A percentile compares a stretch with the other conserved stretches of the same genome.
Conservation (phyloP, 73 alveolate species). For the Paramecium sexaurelia region DNA sequence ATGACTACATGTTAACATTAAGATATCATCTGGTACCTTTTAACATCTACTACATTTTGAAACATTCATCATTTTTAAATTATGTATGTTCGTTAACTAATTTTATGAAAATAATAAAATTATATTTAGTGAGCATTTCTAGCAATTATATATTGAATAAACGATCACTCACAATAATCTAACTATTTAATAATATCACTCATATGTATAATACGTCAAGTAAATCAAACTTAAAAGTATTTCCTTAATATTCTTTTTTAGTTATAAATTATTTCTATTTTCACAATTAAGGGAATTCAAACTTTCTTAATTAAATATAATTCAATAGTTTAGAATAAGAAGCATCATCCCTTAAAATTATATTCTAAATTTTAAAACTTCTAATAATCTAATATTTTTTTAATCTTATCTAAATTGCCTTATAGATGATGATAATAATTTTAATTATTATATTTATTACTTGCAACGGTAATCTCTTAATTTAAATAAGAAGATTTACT, state of each 20-base stretch:
- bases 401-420: slow-evolving; percentile 80
- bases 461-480: too few relatives aligned
- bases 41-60: slow-evolving; percentile 58
- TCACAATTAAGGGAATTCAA: too few relatives aligned
- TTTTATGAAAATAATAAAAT: neutral
- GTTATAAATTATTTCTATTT: neutral
- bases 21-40: slow-evolving; percentile 66
- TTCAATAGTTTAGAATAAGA: too few relatives aligned
- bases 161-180: neutral
- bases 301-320: too few relatives aligned
- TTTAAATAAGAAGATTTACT: too few relatives aligned
- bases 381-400: slow-evolving; percentile 77
- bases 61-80: slow-evolving; percentile 11
- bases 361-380: slow-evolving; percentile 82
- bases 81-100: slow-evolving; percentile 38
- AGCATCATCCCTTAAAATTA: slow-evolving; percentile 93
- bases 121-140: neutral
- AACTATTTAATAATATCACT: neutral
- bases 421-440: too few relatives aligned
- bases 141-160: neutral
- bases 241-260: neutral
- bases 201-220: neutral
- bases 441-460: too few relatives aligned
- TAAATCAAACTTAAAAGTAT: neutral
- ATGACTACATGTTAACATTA: slow-evolving; percentile 67